Conservation (phyloP, 331 rosid genomes). For the Pyrus hybrid region DNA sequence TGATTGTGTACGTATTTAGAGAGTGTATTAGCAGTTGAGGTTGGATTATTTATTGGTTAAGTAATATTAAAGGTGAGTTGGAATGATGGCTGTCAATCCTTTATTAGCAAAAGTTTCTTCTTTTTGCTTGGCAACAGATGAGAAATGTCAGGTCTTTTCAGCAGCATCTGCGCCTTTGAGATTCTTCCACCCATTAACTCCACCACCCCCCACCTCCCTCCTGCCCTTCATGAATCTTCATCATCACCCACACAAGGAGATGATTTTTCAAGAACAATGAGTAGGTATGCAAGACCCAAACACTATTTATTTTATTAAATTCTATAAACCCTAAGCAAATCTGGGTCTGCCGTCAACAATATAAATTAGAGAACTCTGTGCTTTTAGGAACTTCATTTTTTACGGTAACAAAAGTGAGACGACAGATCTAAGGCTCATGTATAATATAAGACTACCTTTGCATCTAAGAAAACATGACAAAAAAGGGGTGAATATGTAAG, state of each 20-base stretch:
- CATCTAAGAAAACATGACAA: no score
- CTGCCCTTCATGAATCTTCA: neutral
- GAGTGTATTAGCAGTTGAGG: neutral
- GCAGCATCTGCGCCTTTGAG: slow-evolving; percentile 38
- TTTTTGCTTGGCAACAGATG: slow-evolving; percentile 42
- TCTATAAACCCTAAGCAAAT: no score
- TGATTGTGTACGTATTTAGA: slow-evolving; percentile 3
- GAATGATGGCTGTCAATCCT: slow-evolving; percentile 87
- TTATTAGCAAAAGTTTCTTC: slow-evolving; percentile 43
- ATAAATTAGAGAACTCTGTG: no score
- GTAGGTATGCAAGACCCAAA: neutral
- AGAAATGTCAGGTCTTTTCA: slow-evolving; percentile 59
- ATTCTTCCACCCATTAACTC: slow-evolving; percentile 35
- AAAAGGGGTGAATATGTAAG: no score
- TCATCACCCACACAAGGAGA: neutral
- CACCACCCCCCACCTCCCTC: neutral
- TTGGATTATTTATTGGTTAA: slow-evolving; percentile 8
- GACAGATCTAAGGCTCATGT: no score
- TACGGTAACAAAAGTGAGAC: no score
- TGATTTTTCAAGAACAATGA: neutral
- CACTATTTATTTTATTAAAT: no score
- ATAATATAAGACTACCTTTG: no score
- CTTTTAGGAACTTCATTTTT: no score
- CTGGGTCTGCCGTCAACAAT: no score
- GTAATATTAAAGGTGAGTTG: slow-evolving; percentile 22